Base-by-base conservation (phyloP, 805 yeast genomes). In the Diddensiella transvaalensis region DNA sequence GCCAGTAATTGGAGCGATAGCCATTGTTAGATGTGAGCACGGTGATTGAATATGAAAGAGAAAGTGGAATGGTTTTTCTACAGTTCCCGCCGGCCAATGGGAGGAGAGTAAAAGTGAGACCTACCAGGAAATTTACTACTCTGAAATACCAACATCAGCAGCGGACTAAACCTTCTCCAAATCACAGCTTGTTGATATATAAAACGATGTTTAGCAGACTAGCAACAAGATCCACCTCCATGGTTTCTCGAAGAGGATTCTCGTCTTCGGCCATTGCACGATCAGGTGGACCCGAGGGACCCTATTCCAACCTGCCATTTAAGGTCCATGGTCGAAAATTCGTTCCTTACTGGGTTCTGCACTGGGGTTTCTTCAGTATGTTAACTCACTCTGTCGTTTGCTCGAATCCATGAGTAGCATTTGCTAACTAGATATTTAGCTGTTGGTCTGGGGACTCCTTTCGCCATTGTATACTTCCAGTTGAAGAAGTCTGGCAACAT, bases 251-350 rank as follows among this genome's bases (percentile, higher is more conserved):
- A 46, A 61, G 69, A 44, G 63, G 58, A 15, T 67, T 67, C 56
- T 49, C 68, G 42, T 41, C 69, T 40, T 51, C 71, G 43, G 48
- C 58, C 49, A 66, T 73, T 60, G 66, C 65, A 46, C 73, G 70
- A 43, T 33, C 56, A 21, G 58, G 53, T 35, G 82, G 77, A 65
- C 80, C 81, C 61, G 85, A 79, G 64, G 97, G 97, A 64, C 82
- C 83, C 42, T 93, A 93, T 83, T 75, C 85, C 63, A 91, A 93
- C 80, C 66, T 91, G 56, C 99, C 99, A 58, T 93, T 91, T 82
- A 81, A 81, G 78, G 95, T 91, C 55, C 89, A 88, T 79, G 77
- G 83, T 80, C 89, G 96, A 79, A 85, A 82, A 75, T 58, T 26
- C 50, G 78, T 91, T 57, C 98, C 97, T 59, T 89, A 78, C 69